Base-by-base conservation (phyloP, 768 basidiomycete genomes). In the Tephrocybe sp. region DNA sequence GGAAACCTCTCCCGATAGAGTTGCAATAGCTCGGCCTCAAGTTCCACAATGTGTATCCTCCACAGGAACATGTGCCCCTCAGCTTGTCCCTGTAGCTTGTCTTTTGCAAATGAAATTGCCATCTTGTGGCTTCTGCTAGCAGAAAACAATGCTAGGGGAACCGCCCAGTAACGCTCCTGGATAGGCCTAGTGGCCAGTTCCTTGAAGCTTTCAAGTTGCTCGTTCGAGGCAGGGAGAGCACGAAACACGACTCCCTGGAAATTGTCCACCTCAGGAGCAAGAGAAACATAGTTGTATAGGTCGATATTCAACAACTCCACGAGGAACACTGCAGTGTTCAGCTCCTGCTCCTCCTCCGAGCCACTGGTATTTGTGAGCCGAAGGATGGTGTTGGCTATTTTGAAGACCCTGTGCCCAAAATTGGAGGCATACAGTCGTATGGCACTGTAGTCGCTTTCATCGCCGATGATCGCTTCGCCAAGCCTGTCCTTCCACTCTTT, bases 231-330 rank as follows among this genome's bases (percentile, higher is more conserved):
- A 18, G 47, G 31, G 23, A 61, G 50, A 24, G 54, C 60, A 31
- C 56, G 56, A 36, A 54, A 60, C 3, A 57, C 51, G 13, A 47
- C 45, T 18, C 60, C 60, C 31, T 50, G 54, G 42, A 52, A 61
- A 16, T 59, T 49, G 25, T 49, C 38, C 18, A 45, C 38, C 16
- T 44, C 3, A 8, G 44, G 27, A 7, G 50, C 11, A 13, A 47
- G n/a, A 30, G 53, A 42, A 25, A 57, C 52, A 24, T 57, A 60
- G 47, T 62, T 62, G 48, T 55, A 62, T 22, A 62, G 52, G 48
- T 62, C 61, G 39, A 60, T 49, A 19, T 59, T 62, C 38, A 62
- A 34, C n/a, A 62, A 41, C 42, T 62, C 61, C 10, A 60, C 54
- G 4, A 62, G 54, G 33, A 62, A 60, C 15, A 62, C 59, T 16